Conservation (phyloP, 192 early-diverging fungal genomes). For the Coemansia asiatica region DNA sequence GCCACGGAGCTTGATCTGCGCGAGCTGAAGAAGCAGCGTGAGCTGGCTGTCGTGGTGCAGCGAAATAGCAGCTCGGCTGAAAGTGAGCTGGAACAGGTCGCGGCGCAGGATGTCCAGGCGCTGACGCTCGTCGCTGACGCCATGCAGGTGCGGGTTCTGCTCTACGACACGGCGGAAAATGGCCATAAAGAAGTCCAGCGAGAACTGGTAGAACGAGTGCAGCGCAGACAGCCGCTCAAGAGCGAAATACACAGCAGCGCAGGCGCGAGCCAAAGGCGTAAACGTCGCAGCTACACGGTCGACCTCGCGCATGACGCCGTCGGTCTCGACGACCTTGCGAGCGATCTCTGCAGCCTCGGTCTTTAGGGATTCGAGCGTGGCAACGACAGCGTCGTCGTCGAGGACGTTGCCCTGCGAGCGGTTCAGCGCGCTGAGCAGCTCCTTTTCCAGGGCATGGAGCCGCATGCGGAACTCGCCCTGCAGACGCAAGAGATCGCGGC, state of each 20-base stretch:
- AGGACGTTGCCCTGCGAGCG: constrained; percentile 95
- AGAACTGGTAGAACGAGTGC: constrained; percentile 98
- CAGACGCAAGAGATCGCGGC: constrained; percentile 88
- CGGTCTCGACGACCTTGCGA: constrained; percentile 90
- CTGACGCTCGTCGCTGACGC: constrained; percentile 64
- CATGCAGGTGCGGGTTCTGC: constrained; percentile 66
- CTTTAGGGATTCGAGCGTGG: constrained; percentile 93
- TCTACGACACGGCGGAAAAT: constrained; percentile 89
- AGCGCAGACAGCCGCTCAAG: constrained; percentile 89
- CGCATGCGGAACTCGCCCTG: constrained; percentile 97
- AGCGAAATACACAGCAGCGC: constrained; percentile 94
- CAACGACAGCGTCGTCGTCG: constrained; percentile 94
- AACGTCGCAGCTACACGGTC: constrained; percentile 88
- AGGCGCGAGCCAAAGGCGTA: constrained; percentile 87
- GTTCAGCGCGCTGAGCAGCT: constrained; percentile 89
- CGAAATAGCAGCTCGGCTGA: constrained; percentile 74
- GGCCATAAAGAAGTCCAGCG: constrained; percentile 91
- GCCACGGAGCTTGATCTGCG: constrained; percentile 78
- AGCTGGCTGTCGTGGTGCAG: constrained; percentile 90
- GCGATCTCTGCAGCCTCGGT: constrained; percentile 93
- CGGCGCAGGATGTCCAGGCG: constrained; percentile 73
- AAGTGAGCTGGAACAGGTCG: constrained; percentile 84
- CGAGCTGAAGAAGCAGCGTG: constrained; percentile 83
- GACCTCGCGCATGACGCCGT: constrained; percentile 92
- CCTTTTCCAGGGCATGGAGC: constrained; percentile 90